These are phyloP conservation scores for Grosmannia serpens DNA, from an alignment of 2,329 filamentous ascomycete species.

Conservation along the genomic window DNA sequence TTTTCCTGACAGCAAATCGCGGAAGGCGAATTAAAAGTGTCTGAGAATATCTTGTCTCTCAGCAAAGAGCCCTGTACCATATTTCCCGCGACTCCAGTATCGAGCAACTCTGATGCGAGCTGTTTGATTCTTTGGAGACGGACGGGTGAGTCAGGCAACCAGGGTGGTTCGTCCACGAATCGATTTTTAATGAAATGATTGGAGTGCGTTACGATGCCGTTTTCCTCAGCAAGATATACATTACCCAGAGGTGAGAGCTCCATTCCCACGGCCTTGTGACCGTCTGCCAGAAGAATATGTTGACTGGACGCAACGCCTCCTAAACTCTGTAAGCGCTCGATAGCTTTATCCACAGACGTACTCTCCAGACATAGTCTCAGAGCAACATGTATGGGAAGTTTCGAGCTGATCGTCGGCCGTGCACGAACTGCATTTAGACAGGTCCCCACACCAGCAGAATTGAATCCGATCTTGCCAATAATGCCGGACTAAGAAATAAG, in stretches of 20 bases:
- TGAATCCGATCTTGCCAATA: slow-evolving; percentile 56
- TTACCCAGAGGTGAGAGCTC: background rate
- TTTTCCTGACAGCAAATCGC: background rate
- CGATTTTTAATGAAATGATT: background rate
- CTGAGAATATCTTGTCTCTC: background rate
- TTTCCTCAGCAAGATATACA: background rate
- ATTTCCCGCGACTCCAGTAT: background rate
- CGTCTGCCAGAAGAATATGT: slow-evolving; percentile 1
- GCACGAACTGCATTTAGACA: slow-evolving; percentile 50
- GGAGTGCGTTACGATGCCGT: background rate
- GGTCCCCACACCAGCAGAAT: slow-evolving; percentile 44
- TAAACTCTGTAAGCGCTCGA: background rate
- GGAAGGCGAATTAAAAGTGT: background rate
- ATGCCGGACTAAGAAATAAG: slow-evolving; percentile 35
- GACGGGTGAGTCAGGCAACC: background rate
- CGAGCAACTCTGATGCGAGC: background rate
- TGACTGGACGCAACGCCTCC: background rate
- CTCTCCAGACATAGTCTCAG: background rate
- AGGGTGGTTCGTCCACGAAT: background rate
- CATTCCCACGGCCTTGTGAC: background rate
- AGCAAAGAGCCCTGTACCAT: background rate
- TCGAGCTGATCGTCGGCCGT: slow-evolving; percentile 39
- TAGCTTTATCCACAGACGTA: background rate
- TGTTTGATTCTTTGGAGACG: background rate
- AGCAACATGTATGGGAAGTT: slow-evolving; percentile 42